These are phyloP conservation scores for Xylaria nigripes DNA, from an alignment of 495 filamentous ascomycete genomes.

Conservation along the genomic window DNA sequence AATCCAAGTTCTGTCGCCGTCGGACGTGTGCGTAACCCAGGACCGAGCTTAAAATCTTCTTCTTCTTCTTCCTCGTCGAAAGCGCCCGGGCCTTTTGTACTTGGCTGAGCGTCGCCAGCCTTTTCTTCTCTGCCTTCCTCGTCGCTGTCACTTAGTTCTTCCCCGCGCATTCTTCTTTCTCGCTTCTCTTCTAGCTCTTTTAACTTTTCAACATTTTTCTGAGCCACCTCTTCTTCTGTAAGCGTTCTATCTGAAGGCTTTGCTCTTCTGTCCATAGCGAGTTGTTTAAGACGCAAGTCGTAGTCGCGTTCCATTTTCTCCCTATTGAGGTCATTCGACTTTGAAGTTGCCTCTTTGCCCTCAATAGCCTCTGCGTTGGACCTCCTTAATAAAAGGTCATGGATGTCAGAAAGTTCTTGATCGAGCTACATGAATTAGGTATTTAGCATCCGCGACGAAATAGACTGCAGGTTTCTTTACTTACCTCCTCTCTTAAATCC, in stretches of 20 bases:
- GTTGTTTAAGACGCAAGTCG: constrained; percentile 68
- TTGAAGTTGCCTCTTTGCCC: constrained; percentile 50
- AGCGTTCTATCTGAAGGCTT: constrained; percentile 80
- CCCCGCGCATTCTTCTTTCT: constrained; percentile 65
- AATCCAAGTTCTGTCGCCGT: constrained; percentile 47
- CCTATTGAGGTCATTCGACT: constrained; percentile 50
- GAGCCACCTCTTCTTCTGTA: constrained; percentile 78
- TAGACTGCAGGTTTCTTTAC: constrained; percentile 21
- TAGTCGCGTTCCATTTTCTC: constrained; percentile 65
- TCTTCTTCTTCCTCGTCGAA: constrained; percentile 41
- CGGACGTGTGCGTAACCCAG: constrained; percentile 42
- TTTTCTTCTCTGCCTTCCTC: constrained; percentile 28
- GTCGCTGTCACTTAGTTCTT: constrained; percentile 38
- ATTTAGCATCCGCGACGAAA: constrained; percentile 27
- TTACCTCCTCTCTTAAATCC: constrained; percentile 64
- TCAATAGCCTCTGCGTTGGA: constrained; percentile 18
- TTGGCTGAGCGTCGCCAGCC: constrained; percentile 14
- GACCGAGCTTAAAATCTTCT: constrained; percentile 48
- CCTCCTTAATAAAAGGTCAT: constrained; percentile 51
- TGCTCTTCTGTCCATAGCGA: constrained; percentile 74
- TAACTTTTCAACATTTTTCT: constrained; percentile 63
- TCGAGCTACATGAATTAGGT: constrained; percentile 26
- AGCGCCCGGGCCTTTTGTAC: constrained; percentile 12
- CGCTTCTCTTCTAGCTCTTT: constrained; percentile 74
- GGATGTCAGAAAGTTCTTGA: constrained; percentile 70